Evolutionary conservation across 148 eudicot genomes (phyloP), one percentile per base, ranked within the genome.

Genomic region (Arbutus unedo): DNA sequence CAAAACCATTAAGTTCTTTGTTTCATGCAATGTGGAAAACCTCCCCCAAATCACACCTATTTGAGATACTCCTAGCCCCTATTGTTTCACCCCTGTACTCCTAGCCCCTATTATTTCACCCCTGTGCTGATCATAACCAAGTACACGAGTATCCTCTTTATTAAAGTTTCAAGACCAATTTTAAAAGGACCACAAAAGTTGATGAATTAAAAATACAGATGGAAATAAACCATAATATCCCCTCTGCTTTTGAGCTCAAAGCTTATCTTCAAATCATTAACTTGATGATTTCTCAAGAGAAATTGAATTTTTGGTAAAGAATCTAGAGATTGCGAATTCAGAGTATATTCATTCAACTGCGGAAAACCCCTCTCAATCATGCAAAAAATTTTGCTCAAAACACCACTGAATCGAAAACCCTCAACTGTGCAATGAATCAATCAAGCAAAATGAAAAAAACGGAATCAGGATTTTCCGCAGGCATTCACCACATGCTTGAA

Each of bases 191-290:
- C 43, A 31, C 25, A 66, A 59, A 66, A 66, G 71, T 14, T 64
- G 31, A 25, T 25, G 18, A 66, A 66, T 10, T 31, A 66, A 66
- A 4, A 66, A 11, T 1, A 66, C 71, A 66, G 71, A 43, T 66
- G 71, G 71, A 25, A 43, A 21, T 66, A 25, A 21, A 31, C 71
- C 71, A 41, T 13, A 13, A 15, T 66, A 16, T 43, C 43, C 4
- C 71, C 43, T 66, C 43, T 66, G 71, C 71, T 66, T 66, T 66
- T 66, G 71, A 66, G 71, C 71, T 66, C 25, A 31, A 66, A 31
- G 71, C 44, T 66, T 43, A 31, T 66, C 71, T 66, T 31, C 44
- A 66, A 66, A 66, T 66, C 71, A 66, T 66, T 66, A 66, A 41
- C 43, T 2, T 66, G 41, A 1, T 66, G 43, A 66, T 66, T 66